A percentile compares a stretch with the other conserved stretches of the same genome.
These are phyloP conservation scores for Dactylorhiza incarnata DNA, from an alignment of 106 monocot genomes.

Conservation along the genomic window DNA sequence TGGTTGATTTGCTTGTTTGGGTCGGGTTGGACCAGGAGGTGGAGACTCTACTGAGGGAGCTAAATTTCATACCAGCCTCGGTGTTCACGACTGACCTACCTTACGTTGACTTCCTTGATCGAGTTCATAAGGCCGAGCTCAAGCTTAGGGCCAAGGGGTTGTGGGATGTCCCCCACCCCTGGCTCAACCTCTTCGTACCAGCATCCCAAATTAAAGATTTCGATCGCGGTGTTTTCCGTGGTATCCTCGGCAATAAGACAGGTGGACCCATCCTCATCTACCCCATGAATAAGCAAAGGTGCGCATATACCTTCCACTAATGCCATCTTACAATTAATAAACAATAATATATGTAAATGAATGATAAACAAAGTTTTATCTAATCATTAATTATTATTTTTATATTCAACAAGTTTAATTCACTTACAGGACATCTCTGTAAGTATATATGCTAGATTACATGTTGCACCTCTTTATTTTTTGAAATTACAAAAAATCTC, in stretches of 20 bases:
- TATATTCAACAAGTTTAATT: too few species aligned
- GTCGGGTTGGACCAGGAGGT: slow-evolving; percentile 28
- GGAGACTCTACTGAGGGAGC: slow-evolving; percentile 43
- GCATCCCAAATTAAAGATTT: slow-evolving; percentile 54
- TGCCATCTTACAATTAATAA: too few species aligned
- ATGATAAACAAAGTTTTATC: too few species aligned
- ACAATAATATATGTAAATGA: too few species aligned
- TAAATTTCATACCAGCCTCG: slow-evolving; percentile 47
- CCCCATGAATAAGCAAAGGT: slow-evolving; percentile 84
- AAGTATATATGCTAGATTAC: not conserved
- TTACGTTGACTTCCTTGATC: slow-evolving; percentile 72
- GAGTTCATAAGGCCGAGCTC: slow-evolving; percentile 68
- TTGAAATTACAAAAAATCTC: not conserved
- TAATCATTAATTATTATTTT: too few species aligned
- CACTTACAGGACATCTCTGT: too few species aligned
- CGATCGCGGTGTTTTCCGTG: slow-evolving; percentile 61
- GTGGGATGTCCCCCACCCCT: slow-evolving; percentile 93
- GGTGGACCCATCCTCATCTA: slow-evolving; percentile 85
- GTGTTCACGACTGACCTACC: slow-evolving; percentile 62
- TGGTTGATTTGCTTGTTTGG: not conserved
- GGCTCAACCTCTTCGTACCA: slow-evolving; percentile 91
- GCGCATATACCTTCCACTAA: not conserved
- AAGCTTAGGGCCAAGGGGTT: slow-evolving; percentile 58
- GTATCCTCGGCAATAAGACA: slow-evolving; percentile 46
- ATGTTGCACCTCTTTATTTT: not conserved